Percentiles rank a stretch among this genome's conserved stretches.
Conservation (phyloP, 345 rosid species). For the Bruguiera gymnorhiza region DNA sequence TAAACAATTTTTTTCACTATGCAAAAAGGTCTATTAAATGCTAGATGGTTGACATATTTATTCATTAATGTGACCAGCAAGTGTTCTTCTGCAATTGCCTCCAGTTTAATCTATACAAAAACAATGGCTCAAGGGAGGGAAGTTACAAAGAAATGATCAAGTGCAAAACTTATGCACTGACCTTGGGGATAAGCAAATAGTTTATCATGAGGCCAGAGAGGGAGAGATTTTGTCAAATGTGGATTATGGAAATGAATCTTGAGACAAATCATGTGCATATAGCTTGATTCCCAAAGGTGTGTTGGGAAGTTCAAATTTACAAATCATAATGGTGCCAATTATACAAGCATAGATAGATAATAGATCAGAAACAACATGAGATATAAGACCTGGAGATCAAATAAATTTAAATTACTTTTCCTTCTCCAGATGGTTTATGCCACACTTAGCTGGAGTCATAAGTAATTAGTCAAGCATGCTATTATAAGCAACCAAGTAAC, state of each 20-base stretch:
- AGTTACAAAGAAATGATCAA: too few relatives aligned
- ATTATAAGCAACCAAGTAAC: too few relatives aligned
- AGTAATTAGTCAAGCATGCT: background rate
- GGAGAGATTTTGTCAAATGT: too few relatives aligned
- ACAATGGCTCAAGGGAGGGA: too few relatives aligned
- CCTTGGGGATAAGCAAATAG: too few relatives aligned
- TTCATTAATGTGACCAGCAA: background rate
- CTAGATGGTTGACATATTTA: background rate
- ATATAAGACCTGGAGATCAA: background rate
- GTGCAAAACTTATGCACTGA: too few relatives aligned
- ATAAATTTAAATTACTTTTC: background rate
- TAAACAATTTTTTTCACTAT: background rate
- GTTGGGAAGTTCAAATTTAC: background rate
- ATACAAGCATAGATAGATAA: background rate
- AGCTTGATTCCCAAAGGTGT: background rate
- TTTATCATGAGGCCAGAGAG: too few relatives aligned
- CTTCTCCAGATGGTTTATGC: background rate
- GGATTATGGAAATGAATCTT: background rate
- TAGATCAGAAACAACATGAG: background rate
- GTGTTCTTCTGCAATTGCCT: background rate
- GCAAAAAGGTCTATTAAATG: background rate
- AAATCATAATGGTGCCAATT: background rate
- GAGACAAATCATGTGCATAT: background rate
- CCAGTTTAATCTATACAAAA: background rate
- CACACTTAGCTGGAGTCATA: background rate